A percentile compares a stretch with the other conserved stretches of the same genome.
phyloP scores from a whole-genome alignment of 306 rosid species.

The Citrullus mucosospermus region DNA sequence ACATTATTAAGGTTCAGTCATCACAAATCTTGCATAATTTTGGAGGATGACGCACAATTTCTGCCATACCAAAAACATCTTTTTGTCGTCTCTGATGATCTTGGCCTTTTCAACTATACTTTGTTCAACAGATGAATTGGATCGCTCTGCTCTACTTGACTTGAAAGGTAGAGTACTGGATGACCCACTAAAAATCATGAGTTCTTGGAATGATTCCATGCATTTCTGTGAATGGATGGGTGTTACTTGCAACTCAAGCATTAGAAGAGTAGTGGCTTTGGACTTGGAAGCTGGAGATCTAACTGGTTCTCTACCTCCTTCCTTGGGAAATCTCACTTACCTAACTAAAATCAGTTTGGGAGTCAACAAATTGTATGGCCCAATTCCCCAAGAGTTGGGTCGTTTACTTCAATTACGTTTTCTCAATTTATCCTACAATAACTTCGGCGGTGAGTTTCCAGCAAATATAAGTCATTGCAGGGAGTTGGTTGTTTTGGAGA shows the following conservation, averaged over 20 bases:
- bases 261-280: constrained; percentile 8
- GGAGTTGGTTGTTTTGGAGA: neutral
- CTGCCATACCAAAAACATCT: neutral
- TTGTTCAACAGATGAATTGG: constrained; percentile 6
- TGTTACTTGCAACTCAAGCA: constrained; percentile 13
- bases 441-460: neutral
- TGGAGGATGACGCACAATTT: neutral
- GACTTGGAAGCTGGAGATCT: constrained; percentile 4
- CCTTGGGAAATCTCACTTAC: constrained; percentile 22
- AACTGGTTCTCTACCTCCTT: constrained; percentile 17
- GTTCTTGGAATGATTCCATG: constrained; percentile 28
- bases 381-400: constrained; percentile 28
- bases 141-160: constrained; percentile 19
- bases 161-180: constrained; percentile 13
- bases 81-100: neutral
- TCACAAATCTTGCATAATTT: neutral
- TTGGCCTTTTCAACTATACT: neutral
- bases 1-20: neutral
- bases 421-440: constrained; percentile 11
- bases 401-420: neutral
- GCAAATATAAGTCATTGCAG: neutral
- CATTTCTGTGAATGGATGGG: constrained; percentile 23
- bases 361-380: constrained; percentile 12
- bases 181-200: constrained; percentile 18
- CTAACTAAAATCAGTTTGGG: constrained; percentile 15